Evolutionary conservation across 768 basidiomycete genomes (phyloP).

Genomic region (Punctularia strigosozonata): DNA sequence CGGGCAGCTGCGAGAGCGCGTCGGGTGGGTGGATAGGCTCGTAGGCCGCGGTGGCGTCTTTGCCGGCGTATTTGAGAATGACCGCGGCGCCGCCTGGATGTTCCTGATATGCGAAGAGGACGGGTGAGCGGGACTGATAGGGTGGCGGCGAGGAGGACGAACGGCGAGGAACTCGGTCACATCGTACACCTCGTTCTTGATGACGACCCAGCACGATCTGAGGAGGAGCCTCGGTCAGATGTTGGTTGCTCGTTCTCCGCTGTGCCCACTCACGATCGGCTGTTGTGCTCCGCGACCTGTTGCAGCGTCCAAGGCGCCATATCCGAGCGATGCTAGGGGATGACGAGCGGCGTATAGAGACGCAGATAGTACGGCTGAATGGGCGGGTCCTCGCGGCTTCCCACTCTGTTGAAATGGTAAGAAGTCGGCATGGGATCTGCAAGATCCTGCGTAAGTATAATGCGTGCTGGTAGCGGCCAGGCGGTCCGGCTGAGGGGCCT

Average conservation of each 20-base stretch:
- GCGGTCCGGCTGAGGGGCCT: no score
- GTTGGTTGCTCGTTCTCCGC: no score
- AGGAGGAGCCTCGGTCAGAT: no score
- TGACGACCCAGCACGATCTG: conserved; percentile 83
- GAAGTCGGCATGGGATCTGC: no score
- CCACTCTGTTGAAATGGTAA: no score
- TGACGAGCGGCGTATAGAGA: no score
- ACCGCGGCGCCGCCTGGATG: conserved; percentile 78
- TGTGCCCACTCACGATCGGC: no score
- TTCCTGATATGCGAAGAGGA: conserved; percentile 25
- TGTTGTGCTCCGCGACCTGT: conserved; percentile 49
- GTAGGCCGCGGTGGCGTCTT: conserved; percentile 69
- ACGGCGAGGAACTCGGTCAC: conserved; percentile 71
- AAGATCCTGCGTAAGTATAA: no score
- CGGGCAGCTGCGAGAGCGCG: conserved; percentile 59
- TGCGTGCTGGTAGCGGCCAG: no score
- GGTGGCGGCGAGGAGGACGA: background rate
- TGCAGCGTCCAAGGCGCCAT: conserved; percentile 2
- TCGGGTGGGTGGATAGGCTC: conserved; percentile 81
- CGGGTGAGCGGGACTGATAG: background rate
- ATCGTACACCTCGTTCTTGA: conserved; percentile 73
- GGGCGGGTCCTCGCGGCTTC: no score
- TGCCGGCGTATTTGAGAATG: conserved; percentile 76
- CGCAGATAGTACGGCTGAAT: no score
- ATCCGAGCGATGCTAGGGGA: no score